A percentile compares a stretch with the other conserved stretches of the same genome.
These are phyloP conservation scores for Auxenochlorella pyrenoidosa DNA, from an alignment of 139 green algal species.

Conservation along the genomic window DNA sequence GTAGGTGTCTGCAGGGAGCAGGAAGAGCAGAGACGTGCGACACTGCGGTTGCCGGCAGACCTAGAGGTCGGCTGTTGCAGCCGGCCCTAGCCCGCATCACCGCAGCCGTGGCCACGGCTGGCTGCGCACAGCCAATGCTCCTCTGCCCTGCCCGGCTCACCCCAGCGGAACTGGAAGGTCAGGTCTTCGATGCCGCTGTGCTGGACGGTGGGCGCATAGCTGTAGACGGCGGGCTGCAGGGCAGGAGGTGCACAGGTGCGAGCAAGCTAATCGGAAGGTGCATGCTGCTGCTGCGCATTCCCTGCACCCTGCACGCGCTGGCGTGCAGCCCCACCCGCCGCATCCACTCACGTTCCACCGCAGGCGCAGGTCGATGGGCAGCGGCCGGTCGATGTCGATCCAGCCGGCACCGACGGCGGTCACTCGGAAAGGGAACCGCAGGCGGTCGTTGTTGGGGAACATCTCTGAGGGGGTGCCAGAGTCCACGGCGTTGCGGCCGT, in stretches of 20 bases:
- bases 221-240: slow-evolving; percentile 4
- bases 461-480: neutral
- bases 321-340: too few relatives aligned
- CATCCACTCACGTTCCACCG: neutral
- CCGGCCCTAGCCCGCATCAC: too few relatives aligned
- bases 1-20: neutral
- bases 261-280: too few relatives aligned
- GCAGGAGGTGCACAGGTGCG: too few relatives aligned
- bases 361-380: slow-evolving; percentile 21
- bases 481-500: neutral
- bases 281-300: too few relatives aligned
- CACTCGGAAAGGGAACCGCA: slow-evolving; percentile 1
- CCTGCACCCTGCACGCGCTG: too few relatives aligned
- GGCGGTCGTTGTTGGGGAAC: neutral
- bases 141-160: neutral
- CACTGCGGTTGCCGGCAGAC: neutral
- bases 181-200: slow-evolving; percentile 3
- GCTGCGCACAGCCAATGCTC: too few relatives aligned
- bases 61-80: too few relatives aligned
- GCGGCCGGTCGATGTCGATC: neutral
- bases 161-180: slow-evolving; percentile 4
- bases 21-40: neutral
- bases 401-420: neutral
- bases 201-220: neutral
- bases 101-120: too few relatives aligned